Evolutionary conservation across 2,329 filamentous ascomycete genomes (phyloP).

Genomic region (Aspergillus ochraceus): DNA sequence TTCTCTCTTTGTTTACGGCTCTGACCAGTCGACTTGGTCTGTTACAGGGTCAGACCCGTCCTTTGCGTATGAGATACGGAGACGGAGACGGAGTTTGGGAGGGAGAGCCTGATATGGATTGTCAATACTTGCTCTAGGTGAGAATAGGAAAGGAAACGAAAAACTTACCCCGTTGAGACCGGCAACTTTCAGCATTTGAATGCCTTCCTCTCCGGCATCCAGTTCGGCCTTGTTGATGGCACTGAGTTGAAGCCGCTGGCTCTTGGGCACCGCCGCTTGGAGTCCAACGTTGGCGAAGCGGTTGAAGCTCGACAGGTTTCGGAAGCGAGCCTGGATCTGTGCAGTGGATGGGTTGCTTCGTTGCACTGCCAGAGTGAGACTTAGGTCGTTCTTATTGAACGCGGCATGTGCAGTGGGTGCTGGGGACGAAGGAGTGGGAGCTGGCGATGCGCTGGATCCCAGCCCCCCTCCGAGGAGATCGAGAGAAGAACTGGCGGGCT

Average conservation of each 20-base stretch:
- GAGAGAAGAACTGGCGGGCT: conserved; percentile 43
- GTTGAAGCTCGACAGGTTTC: conserved; percentile 68
- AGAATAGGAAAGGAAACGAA: conserved; percentile 2
- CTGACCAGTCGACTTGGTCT: conserved; percentile 97
- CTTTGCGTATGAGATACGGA: conserved; percentile 80
- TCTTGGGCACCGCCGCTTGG: conserved; percentile 94
- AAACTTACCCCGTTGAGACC: conserved; percentile 83
- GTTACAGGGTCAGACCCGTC: conserved; percentile 69
- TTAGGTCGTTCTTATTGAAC: conserved; percentile 83
- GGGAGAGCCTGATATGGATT: conserved; percentile 61
- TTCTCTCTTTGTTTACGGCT: conserved; percentile 52
- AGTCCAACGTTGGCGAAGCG: conserved; percentile 73
- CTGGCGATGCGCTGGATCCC: conserved; percentile 51
- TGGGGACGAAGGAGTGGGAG: conserved; percentile 47
- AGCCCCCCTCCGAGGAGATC: conserved; percentile 40
- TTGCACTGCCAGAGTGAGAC: conserved; percentile 79
- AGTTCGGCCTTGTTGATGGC: conserved; percentile 82
- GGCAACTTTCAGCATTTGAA: conserved; percentile 84
- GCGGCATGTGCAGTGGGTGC: conserved; percentile 62
- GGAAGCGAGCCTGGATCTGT: conserved; percentile 81
- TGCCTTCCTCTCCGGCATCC: conserved; percentile 75
- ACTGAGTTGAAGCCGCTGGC: conserved; percentile 88
- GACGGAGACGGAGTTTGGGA: conserved; percentile 70
- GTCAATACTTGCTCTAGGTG: conserved; percentile 23
- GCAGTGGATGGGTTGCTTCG: conserved; percentile 68